Percentiles rank a stretch among this genome's conserved stretches.
Evolutionary conservation across 2,329 filamentous ascomycete species (phyloP).

Genomic region (Alternaria arbusti): DNA sequence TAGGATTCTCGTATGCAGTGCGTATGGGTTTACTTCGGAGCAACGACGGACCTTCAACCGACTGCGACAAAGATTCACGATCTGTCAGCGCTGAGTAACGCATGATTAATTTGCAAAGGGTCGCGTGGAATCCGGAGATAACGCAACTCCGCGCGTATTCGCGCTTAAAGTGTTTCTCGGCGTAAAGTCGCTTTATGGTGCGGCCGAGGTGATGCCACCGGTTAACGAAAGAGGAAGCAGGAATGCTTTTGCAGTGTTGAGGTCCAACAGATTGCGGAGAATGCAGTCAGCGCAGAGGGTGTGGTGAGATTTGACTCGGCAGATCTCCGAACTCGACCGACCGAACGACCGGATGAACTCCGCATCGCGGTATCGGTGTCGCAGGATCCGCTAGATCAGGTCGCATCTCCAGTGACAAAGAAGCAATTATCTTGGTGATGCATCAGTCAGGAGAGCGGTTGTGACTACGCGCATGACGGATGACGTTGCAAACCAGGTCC

Average conservation of each 20-base stretch:
- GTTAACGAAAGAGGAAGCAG: neutral
- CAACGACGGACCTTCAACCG: neutral
- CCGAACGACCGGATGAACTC: conserved; percentile 2
- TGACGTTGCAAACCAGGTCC: conserved; percentile 2
- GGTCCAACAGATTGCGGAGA: neutral
- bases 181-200: neutral
- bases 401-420: conserved; percentile 2
- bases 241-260: conserved; percentile 5
- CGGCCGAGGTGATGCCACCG: neutral
- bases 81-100: neutral
- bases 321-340: conserved; percentile 1
- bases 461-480: neutral
- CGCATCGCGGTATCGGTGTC: conserved; percentile 1
- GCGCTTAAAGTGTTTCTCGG: neutral
- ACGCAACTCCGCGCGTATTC: neutral
- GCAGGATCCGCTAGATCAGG: conserved; percentile 5
- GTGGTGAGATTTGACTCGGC: neutral
- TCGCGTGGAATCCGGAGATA: neutral
- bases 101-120: neutral
- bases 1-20: neutral
- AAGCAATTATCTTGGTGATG: conserved; percentile 1
- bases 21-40: neutral
- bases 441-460: neutral
- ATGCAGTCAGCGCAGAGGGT: neutral
- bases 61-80: neutral